Evolutionary conservation across 371 early-diverging fungal species (phyloP).

Genomic region (Apophysomyces ossiformis): DNA sequence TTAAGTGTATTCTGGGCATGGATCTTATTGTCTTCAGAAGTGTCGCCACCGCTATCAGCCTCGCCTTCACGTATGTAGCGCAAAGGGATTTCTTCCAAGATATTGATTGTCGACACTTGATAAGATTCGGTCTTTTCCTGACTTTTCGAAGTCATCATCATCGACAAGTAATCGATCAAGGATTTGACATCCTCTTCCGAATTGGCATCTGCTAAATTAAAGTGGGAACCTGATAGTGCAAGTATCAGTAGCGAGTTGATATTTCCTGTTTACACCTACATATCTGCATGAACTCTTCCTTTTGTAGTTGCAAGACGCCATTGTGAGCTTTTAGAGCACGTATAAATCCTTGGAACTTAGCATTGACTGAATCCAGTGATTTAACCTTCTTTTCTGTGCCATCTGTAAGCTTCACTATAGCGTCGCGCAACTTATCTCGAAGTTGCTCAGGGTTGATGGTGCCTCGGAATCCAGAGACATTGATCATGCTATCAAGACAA

Average conservation of each 20-base stretch:
- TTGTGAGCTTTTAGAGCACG: conserved; percentile 24
- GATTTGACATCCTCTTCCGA: conserved; percentile 34
- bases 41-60: conserved; percentile 23
- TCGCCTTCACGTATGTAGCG: conserved; percentile 31
- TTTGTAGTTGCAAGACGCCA: conserved; percentile 27
- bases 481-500: conserved; percentile 46
- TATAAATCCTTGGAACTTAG: conserved; percentile 36
- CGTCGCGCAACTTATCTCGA: conserved; percentile 26
- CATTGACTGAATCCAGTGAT: conserved; percentile 30
- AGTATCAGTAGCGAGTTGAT: not conserved
- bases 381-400: conserved; percentile 1
- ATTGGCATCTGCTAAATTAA: conserved; percentile 20
- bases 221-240: conserved; percentile 32
- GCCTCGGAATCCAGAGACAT: conserved; percentile 39
- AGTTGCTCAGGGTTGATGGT: conserved; percentile 22
- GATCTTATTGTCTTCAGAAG: conserved; percentile 37
- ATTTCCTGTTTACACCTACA: conserved; percentile 20
- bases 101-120: conserved; percentile 38
- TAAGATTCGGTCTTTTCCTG: conserved; percentile 28
- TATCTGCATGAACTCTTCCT: conserved; percentile 37
- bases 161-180: conserved; percentile 38
- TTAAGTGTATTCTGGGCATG: conserved; percentile 51
- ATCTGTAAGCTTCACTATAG: conserved; percentile 13
- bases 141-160: conserved; percentile 30
- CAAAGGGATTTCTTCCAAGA: conserved; percentile 34